Evolutionary conservation across 2,329 filamentous ascomycete species (phyloP).

Genomic region (Arthrinium phaeospermum): DNA sequence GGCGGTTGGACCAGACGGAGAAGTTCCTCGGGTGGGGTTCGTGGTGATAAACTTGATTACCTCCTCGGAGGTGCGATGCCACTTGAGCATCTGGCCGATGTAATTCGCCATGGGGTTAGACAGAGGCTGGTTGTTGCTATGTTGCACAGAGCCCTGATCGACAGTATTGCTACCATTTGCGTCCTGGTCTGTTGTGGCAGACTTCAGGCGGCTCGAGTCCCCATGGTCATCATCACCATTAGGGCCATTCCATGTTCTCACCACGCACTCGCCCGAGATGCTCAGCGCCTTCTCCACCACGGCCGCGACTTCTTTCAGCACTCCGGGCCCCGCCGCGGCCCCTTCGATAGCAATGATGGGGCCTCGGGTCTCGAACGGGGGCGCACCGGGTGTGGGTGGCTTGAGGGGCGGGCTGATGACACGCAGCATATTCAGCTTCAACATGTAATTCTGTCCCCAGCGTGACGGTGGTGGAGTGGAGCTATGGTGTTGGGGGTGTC

Average conservation of each 20-base stretch:
- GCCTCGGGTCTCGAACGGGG: conserved; percentile 62
- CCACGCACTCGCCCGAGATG: conserved; percentile 49
- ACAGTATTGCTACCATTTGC: not conserved
- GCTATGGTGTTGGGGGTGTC: conserved; percentile 20
- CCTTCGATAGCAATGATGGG: conserved; percentile 86
- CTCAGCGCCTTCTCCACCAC: conserved; percentile 69
- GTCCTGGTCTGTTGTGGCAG: conserved; percentile 23
- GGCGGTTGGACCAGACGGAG: not conserved
- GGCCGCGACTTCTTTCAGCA: conserved; percentile 63
- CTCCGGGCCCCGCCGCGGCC: conserved; percentile 45
- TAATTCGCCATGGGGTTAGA: conserved; percentile 62
- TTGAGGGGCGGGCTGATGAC: conserved; percentile 75
- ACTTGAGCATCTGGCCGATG: conserved; percentile 70
- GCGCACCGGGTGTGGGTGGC: conserved; percentile 33
- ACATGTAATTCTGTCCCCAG: conserved; percentile 52
- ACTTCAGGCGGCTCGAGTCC: not conserved
- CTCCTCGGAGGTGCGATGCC: conserved; percentile 77
- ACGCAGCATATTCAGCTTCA: conserved; percentile 78
- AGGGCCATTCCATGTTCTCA: conserved; percentile 53
- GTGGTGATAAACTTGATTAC: conserved; percentile 62
- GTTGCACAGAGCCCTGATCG: conserved; percentile 22
- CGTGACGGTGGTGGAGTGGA: conserved; percentile 20
- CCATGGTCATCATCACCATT: conserved; percentile 16
- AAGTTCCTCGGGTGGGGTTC: conserved; percentile 22
- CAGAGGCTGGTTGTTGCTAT: conserved; percentile 29